Base-by-base conservation (phyloP, 139 green algal species). In the Chlamydomonas sphaeroides region DNA sequence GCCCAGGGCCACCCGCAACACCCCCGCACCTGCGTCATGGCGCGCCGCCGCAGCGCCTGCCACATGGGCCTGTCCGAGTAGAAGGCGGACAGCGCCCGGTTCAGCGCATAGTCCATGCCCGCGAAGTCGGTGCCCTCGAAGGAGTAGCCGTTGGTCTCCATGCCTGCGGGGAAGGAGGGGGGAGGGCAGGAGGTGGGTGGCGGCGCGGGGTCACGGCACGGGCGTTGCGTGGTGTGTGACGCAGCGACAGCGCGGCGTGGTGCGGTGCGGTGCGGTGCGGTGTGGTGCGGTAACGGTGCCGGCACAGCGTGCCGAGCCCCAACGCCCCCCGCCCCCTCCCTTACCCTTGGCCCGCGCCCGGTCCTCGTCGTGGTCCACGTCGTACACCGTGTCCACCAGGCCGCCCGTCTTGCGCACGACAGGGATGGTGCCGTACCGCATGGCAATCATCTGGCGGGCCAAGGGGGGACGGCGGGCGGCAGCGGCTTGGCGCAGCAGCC, bases 341-440 rank as follows among this genome's bases (percentile, higher is more conserved):
- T 14, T 30, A 80, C 81, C 82, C 45, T 78, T 42, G 3, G 80
- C 77, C 35, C 70, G 69, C 1, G 94, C 93, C n/a, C 93, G 86
- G 56, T 92, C 87, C 79, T 93, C 87, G 56, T 96, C 94, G 79
- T 95, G 88, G 80, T 97, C 94, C 71, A 97, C 85, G 75, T 97
- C 94, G 80, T 94, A 96, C 53, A 97, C 93, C 7, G 95, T 98
- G 92, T 98, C 96, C 18, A 85, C 88, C 45, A 98, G 91, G 49
- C 96, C 96, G 67, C 97, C 97, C 5, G 97, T 99, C 65, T 92
- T 88, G 28, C 97, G 92, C 49, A 98, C 97, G 21, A 99, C 90
- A 1, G 97, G 94, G 5, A 99, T 85, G 35, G 95, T 91, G 62
- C 97, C 91, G 65, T 75, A 87, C 48, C 86, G 65, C 86, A 90